A percentile compares a stretch with the other conserved stretches of the same genome.
Conservation (phyloP, 768 basidiomycete species). For the Lepiota venenata region DNA sequence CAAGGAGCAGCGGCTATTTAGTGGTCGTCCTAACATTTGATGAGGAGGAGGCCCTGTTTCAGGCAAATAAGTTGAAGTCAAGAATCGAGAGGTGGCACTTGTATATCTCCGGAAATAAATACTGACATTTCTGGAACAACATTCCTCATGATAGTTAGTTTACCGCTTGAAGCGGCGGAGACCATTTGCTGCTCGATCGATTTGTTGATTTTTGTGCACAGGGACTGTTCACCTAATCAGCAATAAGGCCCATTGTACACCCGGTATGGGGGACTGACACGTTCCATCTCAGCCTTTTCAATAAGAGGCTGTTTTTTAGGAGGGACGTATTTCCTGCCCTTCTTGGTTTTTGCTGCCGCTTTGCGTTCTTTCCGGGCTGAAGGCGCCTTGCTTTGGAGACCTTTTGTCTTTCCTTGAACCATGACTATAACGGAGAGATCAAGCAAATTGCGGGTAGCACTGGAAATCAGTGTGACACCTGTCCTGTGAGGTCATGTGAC, state of each 20-base stretch:
- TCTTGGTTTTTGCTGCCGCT: constrained; percentile 69
- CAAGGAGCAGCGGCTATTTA: not conserved
- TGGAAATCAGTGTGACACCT: too few relatives aligned
- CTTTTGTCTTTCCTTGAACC: constrained; percentile 88
- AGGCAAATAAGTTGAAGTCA: not conserved
- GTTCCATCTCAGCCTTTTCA: constrained; percentile 74
- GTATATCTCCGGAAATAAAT: not conserved
- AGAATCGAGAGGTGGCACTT: not conserved
- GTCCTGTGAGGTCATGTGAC: constrained; percentile 20
- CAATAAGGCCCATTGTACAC: not conserved
- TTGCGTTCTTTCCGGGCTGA: constrained; percentile 59
- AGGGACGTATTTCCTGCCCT: constrained; percentile 72
- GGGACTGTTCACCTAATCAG: constrained; percentile 41
- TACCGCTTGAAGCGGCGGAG: constrained; percentile 82
- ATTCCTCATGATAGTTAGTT: constrained; percentile 91
- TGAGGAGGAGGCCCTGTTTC: not conserved
- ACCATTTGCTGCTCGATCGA: constrained; percentile 93
- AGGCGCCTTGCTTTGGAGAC: constrained; percentile 55
- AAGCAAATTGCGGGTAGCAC: not conserved
- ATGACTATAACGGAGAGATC: constrained; percentile 31
- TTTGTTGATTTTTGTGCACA: constrained; percentile 88
- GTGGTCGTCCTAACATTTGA: constrained; percentile 4
- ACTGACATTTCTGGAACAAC: constrained; percentile 41
- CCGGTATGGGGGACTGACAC: constrained; percentile 41
- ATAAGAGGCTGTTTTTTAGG: constrained; percentile 78